Evolutionary conservation across 2,329 filamentous ascomycete species (phyloP).

Genomic region (Coniochaeta sp.): DNA sequence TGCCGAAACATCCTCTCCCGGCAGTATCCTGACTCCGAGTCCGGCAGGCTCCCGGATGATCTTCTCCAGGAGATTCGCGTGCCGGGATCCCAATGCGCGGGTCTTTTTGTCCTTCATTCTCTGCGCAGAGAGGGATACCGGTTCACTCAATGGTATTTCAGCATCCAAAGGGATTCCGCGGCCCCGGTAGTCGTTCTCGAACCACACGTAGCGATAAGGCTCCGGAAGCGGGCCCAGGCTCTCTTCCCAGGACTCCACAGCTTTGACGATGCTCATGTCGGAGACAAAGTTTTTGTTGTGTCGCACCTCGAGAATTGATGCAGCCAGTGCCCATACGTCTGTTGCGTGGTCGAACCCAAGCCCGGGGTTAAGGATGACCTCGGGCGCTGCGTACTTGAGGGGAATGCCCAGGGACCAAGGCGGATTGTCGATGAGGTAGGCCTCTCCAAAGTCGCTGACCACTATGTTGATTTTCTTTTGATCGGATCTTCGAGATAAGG

Average conservation of each 20-base stretch:
- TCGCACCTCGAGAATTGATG: background rate
- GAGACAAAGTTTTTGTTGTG: background rate
- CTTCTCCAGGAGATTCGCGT: background rate
- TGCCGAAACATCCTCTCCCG: background rate
- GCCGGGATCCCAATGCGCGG: background rate
- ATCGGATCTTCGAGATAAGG: background rate
- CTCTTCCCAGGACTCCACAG: background rate
- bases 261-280: background rate
- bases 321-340: constrained; percentile 9
- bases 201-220: background rate
- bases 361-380: constrained; percentile 3
- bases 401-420: constrained; percentile 6
- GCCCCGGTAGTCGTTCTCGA: background rate
- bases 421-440: constrained; percentile 3
- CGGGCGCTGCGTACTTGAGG: constrained; percentile 1
- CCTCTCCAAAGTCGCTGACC: constrained; percentile 11
- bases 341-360: constrained; percentile 1
- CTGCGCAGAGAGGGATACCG: background rate
- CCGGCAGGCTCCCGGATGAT: background rate
- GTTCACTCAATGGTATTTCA: no score
- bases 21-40: background rate
- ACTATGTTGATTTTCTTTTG: constrained; percentile 3
- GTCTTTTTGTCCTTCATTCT: background rate
- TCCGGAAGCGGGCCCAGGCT: constrained; percentile 8
- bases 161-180: no score